Evolutionary conservation across 176 grass and related monocot genomes (phyloP).

Genomic region (Leersia perrieri): DNA sequence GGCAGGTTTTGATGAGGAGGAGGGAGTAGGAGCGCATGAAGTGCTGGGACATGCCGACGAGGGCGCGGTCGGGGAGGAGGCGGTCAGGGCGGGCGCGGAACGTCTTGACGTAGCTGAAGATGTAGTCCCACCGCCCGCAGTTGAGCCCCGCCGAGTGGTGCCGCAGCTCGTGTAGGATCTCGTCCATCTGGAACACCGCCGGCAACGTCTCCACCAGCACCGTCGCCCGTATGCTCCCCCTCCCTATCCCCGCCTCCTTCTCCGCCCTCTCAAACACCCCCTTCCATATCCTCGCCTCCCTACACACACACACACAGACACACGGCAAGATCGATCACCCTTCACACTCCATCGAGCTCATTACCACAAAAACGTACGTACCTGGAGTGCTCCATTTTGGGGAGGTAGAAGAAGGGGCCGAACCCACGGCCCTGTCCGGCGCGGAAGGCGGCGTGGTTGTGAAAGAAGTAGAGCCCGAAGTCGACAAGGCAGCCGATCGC

Average conservation of each 20-base stretch:
- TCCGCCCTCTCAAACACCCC: slow-evolving; percentile 78
- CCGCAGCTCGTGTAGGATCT: slow-evolving; percentile 90
- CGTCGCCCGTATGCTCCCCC: slow-evolving; percentile 79
- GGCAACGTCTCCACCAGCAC: slow-evolving; percentile 95
- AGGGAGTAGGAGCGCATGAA: slow-evolving; percentile 98
- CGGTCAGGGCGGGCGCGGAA: slow-evolving; percentile 72
- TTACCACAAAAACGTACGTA: not conserved
- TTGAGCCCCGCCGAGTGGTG: slow-evolving; percentile 91
- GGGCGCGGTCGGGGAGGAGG: slow-evolving; percentile 87
- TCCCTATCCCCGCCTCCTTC: slow-evolving; percentile 40
- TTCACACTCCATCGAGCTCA: no score
- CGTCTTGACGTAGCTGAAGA: slow-evolving; percentile 99
- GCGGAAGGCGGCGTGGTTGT: slow-evolving; percentile 67
- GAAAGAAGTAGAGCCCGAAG: slow-evolving; percentile 98
- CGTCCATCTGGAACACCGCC: slow-evolving; percentile 92
- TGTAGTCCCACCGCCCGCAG: slow-evolving; percentile 98
- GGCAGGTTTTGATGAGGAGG: slow-evolving; percentile 89
- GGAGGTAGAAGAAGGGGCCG: slow-evolving; percentile 94
- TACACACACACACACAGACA: slow-evolving; percentile 1
- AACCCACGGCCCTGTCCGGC: slow-evolving; percentile 61
- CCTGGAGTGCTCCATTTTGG: slow-evolving; percentile 98
- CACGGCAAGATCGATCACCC: no score
- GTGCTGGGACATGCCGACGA: slow-evolving; percentile 93
- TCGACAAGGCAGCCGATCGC: slow-evolving; percentile 80
- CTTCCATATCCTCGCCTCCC: slow-evolving; percentile 94